Evolutionary conservation across 129 eudicot species (phyloP).

Genomic region (Helianthus tuberosus): DNA sequence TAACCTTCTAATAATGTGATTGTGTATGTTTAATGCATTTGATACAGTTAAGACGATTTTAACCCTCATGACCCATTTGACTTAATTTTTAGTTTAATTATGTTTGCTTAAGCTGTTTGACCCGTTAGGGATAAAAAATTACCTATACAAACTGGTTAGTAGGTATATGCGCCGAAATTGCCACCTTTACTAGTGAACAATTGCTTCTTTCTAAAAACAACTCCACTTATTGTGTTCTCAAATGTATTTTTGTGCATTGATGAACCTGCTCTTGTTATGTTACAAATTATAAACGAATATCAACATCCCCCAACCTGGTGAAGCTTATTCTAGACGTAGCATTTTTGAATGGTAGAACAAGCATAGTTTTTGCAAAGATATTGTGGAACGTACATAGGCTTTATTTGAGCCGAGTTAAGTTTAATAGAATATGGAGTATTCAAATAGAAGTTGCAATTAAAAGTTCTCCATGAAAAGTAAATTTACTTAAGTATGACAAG

Average conservation of each 20-base stretch:
- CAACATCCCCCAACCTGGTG: neutral
- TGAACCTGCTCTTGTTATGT: neutral
- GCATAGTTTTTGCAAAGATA: neutral
- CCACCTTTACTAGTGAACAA: neutral
- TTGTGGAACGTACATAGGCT: neutral
- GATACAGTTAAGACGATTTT: neutral
- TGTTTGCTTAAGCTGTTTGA: neutral
- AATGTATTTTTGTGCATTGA: neutral
- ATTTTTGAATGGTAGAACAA: neutral
- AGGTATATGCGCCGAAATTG: neutral
- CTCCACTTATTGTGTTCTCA: neutral
- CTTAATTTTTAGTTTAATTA: neutral
- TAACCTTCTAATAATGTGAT: neutral
- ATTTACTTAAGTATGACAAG: neutral
- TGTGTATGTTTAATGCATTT: neutral
- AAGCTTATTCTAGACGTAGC: neutral
- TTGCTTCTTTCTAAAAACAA: no score
- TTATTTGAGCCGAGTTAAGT: neutral
- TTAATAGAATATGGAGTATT: neutral
- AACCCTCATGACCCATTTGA: neutral
- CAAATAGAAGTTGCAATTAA: neutral
- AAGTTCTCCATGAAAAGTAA: slow-evolving; percentile 1
- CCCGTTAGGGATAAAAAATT: neutral
- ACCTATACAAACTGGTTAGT: no score
- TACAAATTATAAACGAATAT: no score